Evolutionary conservation across 208 protist genomes (phyloP), one percentile per base, ranked within the genome.

Genomic region (Trypanosoma avium): DNA sequence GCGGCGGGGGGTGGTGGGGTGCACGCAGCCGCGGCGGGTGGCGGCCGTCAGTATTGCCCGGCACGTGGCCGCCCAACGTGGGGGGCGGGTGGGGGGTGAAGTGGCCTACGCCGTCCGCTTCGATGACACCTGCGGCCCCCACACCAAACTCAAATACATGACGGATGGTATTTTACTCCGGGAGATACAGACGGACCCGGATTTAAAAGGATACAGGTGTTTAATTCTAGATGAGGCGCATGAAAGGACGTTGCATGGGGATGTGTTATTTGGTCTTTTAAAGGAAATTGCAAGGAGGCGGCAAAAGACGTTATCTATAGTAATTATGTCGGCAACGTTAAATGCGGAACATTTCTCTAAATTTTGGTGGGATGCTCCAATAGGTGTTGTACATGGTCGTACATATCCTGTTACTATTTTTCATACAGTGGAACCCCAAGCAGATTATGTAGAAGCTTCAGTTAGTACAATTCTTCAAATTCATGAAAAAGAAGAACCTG

Each of bases 171-270:
- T 99, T 86, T 73, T 99, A 13, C 74, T 99, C 3, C 92, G 98
- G 40, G 97, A 99, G 70, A 94, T 97, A 27, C 89, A 98, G 63
- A 54, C 83, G 0, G 95, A 99, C 75, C 84, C 93, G 9, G 61
- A 82, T n/a, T 70, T 99, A 32, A 46, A 46, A 30, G 74, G 93
- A 46, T 99, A 99, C 75, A 84, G 85, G 45, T 95, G 97, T 54
- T 94, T 99, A 32, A 99, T 99, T 57, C 88, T 99, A n/a, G 99
- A 99, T 83, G 99, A 99, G 85, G 98, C 98, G 13, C 98, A 99
- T 86, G 98, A 99, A 84, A 84, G 98, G 36, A 99, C 98, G 4
- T 88, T 99, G 52, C 88, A 97, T 67, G 88, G 87, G 10, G 94
- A 98, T 62, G 84, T 97, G 0, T 75, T 98, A 17, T 96, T 97